Evolutionary conservation across 495 filamentous ascomycete genomes (phyloP), one percentile per base, ranked within the genome.

Genomic region (Talaromyces proteolyticus): DNA sequence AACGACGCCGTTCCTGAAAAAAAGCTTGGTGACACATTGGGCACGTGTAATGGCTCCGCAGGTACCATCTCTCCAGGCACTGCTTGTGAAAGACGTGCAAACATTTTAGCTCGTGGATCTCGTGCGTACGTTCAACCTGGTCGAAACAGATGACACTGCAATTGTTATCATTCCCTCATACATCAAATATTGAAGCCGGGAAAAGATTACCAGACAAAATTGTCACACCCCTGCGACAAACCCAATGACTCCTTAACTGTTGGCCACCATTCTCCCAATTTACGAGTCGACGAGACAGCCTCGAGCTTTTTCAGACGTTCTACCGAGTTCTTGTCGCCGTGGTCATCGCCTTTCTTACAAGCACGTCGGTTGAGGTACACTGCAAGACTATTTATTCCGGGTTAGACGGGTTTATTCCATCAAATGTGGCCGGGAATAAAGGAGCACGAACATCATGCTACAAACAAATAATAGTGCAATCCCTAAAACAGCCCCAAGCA

Each of bases 31-130:
- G 68, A 44, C 72, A 75, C 7, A 73, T 53, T 21, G 72, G 72
- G 36, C 72, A 75, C 41, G 70, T 68, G 45, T 58, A 72, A 40
- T 75, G 69, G 51, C 69, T 62, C 5, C 68, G 60, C 36, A 73
- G 52, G 47, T 66, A 75, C 72, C 72, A 75, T 43, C 65, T 69
- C 41, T 75, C 72, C 18, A 75, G 53, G 44, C 72, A 73, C 45
- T 72, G 68, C 14, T 65, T 62, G 44, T 75, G 72, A 44, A 75
- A 75, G 12, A 75, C 70, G 45, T 75, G 72, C 43, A 69, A 55
- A 42, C 72, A 75, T 42, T 64, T 67, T 44, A 75, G 43, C 40
- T 75, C 67, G 8, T 66, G 63, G 42, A 75, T 71, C 42, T 71
- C 65, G 34, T 75, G 63, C 2, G 58, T 54, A 22, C 58, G 67